These are phyloP conservation scores for Scalesia atractyloides DNA, from an alignment of 129 eudicot genomes.

Conservation along the genomic window DNA sequence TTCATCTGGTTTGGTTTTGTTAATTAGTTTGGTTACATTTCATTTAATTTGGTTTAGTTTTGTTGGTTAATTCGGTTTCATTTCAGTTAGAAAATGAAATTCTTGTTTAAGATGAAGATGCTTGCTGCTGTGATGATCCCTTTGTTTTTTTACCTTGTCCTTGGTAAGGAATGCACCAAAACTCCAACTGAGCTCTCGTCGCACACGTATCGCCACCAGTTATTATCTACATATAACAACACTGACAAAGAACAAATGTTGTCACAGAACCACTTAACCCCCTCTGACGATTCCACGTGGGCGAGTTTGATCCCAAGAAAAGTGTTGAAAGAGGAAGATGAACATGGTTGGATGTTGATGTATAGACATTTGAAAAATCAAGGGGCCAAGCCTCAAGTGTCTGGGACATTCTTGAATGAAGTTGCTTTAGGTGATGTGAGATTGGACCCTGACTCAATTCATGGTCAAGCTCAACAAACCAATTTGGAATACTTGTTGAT, in stretches of 20 bases:
- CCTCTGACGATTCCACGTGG: constrained; percentile 79
- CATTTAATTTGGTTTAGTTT: too few relatives aligned
- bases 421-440: constrained; percentile 72
- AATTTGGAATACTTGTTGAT: constrained; percentile 78
- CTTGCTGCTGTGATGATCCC: constrained; percentile 14
- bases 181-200: constrained; percentile 52
- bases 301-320: constrained; percentile 71
- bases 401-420: constrained; percentile 50
- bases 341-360: constrained; percentile 54
- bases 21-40: too few relatives aligned
- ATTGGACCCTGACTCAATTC: constrained; percentile 55
- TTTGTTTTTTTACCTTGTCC: constrained; percentile 23
- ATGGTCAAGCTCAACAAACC: constrained; percentile 82
- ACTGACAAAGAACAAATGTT: constrained; percentile 57
- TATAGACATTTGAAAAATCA: constrained; percentile 53
- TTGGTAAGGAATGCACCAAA: constrained; percentile 70
- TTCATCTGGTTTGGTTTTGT: too few relatives aligned
- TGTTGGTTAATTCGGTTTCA: too few relatives aligned
- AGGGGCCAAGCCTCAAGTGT: constrained; percentile 17
- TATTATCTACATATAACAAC: constrained; percentile 44
- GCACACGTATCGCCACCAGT: constrained; percentile 54
- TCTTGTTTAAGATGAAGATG: constrained; percentile 11
- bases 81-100: constrained; percentile 4
- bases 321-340: constrained; percentile 58
- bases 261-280: constrained; percentile 54